Evolutionary conservation across 176 grass and related monocot genomes (phyloP).

Genomic region (Bothriochloa decipiens): DNA sequence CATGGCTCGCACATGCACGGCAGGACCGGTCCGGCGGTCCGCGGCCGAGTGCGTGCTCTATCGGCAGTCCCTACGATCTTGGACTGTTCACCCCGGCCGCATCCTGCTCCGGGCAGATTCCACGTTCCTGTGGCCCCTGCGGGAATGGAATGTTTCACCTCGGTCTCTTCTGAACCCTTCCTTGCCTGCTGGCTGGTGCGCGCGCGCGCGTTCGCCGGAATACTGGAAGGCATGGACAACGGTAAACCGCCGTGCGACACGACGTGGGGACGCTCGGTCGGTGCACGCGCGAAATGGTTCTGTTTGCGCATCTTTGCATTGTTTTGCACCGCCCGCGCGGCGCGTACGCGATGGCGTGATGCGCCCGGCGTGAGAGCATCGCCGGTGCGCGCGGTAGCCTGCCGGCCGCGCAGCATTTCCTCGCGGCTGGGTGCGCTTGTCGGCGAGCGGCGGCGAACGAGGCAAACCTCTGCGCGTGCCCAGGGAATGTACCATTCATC

Average conservation of each 20-base stretch:
- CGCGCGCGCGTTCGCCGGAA: background rate
- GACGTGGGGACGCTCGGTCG: background rate
- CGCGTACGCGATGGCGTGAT: background rate
- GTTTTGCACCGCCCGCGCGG: background rate
- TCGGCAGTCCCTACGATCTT: constrained; percentile 32
- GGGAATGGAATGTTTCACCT: background rate
- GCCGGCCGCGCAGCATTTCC: background rate
- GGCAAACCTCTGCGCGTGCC: background rate
- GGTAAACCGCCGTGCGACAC: background rate
- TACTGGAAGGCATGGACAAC: constrained; percentile 15
- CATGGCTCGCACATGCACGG: background rate
- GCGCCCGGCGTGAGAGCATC: no score
- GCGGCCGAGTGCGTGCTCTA: background rate
- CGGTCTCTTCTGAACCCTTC: background rate
- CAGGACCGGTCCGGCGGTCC: background rate
- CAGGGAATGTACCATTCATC: constrained; percentile 10
- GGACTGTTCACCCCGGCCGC: constrained; percentile 12
- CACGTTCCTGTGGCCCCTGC: constrained; percentile 16
- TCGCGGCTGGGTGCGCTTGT: constrained; percentile 26
- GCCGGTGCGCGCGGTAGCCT: background rate
- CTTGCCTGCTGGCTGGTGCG: background rate
- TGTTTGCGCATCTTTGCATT: background rate
- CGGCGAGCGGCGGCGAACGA: constrained; percentile 17
- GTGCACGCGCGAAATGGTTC: constrained; percentile 18
- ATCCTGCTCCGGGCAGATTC: constrained; percentile 35